These are phyloP conservation scores for Scheffersomyces ergatensis DNA, from an alignment of 805 yeast species.

Conservation along the genomic window DNA sequence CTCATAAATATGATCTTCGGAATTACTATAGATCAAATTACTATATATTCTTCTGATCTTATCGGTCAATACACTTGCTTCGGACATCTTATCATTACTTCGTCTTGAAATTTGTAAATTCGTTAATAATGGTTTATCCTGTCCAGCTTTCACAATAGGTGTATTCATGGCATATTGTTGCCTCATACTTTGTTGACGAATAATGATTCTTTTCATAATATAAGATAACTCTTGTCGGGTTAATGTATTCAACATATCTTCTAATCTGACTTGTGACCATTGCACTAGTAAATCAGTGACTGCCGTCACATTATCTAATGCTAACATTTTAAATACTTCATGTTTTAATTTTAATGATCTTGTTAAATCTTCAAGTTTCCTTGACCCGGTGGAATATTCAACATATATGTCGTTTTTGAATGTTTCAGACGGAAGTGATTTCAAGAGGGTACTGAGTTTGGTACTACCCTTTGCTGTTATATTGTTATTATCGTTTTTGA, in stretches of 20 bases:
- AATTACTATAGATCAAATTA: slow-evolving; percentile 17
- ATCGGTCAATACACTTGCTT: background rate
- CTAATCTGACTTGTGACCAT: background rate
- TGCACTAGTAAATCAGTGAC: background rate
- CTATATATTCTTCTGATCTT: slow-evolving; percentile 22
- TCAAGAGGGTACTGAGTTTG: background rate
- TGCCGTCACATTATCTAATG: background rate
- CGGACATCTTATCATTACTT: background rate
- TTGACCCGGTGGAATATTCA: background rate
- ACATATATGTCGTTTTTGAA: background rate
- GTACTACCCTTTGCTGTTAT: too few species aligned
- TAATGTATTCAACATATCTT: slow-evolving; percentile 7
- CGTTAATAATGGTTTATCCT: background rate
- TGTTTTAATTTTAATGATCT: background rate
- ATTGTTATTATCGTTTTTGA: too few species aligned
- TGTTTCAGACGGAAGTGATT: background rate
- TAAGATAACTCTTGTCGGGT: slow-evolving; percentile 17
- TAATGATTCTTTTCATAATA: slow-evolving; percentile 15
- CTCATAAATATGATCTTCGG: slow-evolving; percentile 16
- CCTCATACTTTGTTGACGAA: slow-evolving; percentile 15
- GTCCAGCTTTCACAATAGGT: background rate
- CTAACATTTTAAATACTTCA: background rate
- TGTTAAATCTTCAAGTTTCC: background rate
- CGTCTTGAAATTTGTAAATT: background rate
- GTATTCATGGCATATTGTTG: slow-evolving; percentile 6